phyloP scores from a whole-genome alignment of 2,329 filamentous ascomycete species.

The Paracoccidioides brasiliensis region DNA sequence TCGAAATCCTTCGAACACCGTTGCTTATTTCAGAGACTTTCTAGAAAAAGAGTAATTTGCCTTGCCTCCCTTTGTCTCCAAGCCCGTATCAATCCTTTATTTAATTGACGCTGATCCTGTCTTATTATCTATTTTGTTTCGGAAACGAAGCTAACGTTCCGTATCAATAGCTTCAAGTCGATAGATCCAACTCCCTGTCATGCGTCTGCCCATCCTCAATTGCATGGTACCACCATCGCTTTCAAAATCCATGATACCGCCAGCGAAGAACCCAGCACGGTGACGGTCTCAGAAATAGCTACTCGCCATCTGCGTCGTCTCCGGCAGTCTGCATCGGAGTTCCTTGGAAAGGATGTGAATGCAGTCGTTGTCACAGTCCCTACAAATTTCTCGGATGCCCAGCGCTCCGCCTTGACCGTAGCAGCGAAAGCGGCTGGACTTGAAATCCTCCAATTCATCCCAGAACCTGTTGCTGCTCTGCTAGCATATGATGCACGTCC shows the following conservation, averaged over 20 bases:
- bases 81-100: neutral
- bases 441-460: slow-evolving; percentile 84
- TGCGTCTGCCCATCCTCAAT: slow-evolving; percentile 77
- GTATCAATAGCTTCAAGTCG: slow-evolving; percentile 58
- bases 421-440: slow-evolving; percentile 69
- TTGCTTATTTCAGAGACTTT: slow-evolving; percentile 93
- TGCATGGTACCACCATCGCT: slow-evolving; percentile 56
- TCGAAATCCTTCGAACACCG: slow-evolving; percentile 82
- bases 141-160: neutral
- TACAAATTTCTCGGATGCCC: slow-evolving; percentile 80
- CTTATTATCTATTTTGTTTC: neutral
- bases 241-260: slow-evolving; percentile 73
- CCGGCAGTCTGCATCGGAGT: slow-evolving; percentile 73
- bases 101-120: too few relatives aligned
- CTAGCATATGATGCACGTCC: slow-evolving; percentile 83
- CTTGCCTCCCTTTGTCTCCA: slow-evolving; percentile 3
- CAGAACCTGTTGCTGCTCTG: slow-evolving; percentile 77
- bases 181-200: slow-evolving; percentile 95
- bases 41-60: slow-evolving; percentile 70
- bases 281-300: slow-evolving; percentile 68
- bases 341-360: slow-evolving; percentile 81
- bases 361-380: slow-evolving; percentile 91
- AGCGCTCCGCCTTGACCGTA: slow-evolving; percentile 66
- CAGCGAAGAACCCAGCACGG: slow-evolving; percentile 50
- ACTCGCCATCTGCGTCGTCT: slow-evolving; percentile 76